Evolutionary conservation across 1,139 yeast genomes (phyloP), one percentile per base, ranked within the genome.

Genomic region (Lodderomyces elongisporus): DNA sequence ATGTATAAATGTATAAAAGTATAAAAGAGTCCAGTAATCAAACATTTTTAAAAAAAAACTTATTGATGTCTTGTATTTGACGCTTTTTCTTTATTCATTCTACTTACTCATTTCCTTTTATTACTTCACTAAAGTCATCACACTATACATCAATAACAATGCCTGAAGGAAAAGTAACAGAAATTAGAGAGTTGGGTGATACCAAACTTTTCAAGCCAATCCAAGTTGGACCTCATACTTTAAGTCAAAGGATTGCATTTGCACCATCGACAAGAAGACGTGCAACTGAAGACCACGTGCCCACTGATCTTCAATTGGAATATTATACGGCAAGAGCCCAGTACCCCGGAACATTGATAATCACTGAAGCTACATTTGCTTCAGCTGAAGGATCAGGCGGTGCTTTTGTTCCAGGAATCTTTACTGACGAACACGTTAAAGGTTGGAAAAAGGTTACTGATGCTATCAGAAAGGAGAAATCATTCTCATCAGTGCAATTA

Each of bases 231-330:
- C 45, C 53, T 27, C 35, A 51, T 24, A 39, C 52, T 43, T 40
- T 61, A 47, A 35, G 45, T 42, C 67, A 74, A 49, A 59, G 79
- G 39, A 47, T 77, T 12, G 76, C 60, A 2, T 52, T 62, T 49
- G 71, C 82, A 2, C 84, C 85, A 14, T 58, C 74, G 36, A 75
- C 84, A 13, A 62, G 81, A 55, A 52, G 49, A 45, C 63, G 81
- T 49, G 68, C 74, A 18, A 44, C 55, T 5, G 42, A 32, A 7
- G 66, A 66, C 28, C 55, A 56, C 36, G 56, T 63, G 17, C 76
- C 81, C n/a, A 64, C 70, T 1, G 74, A 74, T 36, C 51, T 70
- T 17, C 60, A 64, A 40, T 54, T 56, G 6, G 57, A 67, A 40
- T 76, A 79, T 52, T 81, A 81, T 46, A 60, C 49, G 3, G 71